These are phyloP conservation scores for Barnettozyma sp. DNA, from an alignment of 805 yeast species.

Conservation along the genomic window DNA sequence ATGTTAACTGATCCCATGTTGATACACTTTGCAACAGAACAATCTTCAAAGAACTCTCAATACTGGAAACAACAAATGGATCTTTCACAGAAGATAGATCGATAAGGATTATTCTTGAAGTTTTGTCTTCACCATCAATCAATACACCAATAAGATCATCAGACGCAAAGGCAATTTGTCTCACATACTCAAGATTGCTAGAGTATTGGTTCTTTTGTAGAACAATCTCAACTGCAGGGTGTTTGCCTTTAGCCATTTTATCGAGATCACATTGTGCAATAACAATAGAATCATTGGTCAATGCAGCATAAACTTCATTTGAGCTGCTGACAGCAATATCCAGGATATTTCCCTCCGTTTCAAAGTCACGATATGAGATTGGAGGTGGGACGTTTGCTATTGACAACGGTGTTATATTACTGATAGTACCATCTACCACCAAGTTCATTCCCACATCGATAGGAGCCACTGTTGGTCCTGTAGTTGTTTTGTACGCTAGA, in stretches of 20 bases:
- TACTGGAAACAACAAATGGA: slow-evolving; percentile 35
- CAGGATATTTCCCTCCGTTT: slow-evolving; percentile 44
- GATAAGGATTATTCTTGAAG: slow-evolving; percentile 45
- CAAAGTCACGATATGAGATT: slow-evolving; percentile 62
- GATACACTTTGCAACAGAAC: slow-evolving; percentile 50
- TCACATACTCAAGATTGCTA: slow-evolving; percentile 38
- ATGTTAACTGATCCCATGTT: slow-evolving; percentile 44
- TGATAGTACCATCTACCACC: slow-evolving; percentile 70
- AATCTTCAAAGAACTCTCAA: slow-evolving; percentile 43
- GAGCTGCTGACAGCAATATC: slow-evolving; percentile 59
- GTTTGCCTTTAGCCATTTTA: slow-evolving; percentile 40
- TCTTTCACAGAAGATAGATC: slow-evolving; percentile 37
- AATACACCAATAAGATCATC: slow-evolving; percentile 52
- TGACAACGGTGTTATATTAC: slow-evolving; percentile 74
- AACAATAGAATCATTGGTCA: slow-evolving; percentile 41
- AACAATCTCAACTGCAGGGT: slow-evolving; percentile 32
- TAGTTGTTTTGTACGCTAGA: slow-evolving; percentile 51
- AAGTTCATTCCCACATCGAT: slow-evolving; percentile 70
- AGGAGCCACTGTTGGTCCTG: slow-evolving; percentile 66
- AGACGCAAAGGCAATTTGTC: slow-evolving; percentile 57
- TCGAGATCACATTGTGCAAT: slow-evolving; percentile 41
- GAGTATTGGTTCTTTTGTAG: slow-evolving; percentile 30
- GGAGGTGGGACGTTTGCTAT: slow-evolving; percentile 96
- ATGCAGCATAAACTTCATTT: slow-evolving; percentile 52
- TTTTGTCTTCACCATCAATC: slow-evolving; percentile 39